Base-by-base conservation (phyloP, 2,329 filamentous ascomycete genomes). In the Xylariaceae sp. region DNA sequence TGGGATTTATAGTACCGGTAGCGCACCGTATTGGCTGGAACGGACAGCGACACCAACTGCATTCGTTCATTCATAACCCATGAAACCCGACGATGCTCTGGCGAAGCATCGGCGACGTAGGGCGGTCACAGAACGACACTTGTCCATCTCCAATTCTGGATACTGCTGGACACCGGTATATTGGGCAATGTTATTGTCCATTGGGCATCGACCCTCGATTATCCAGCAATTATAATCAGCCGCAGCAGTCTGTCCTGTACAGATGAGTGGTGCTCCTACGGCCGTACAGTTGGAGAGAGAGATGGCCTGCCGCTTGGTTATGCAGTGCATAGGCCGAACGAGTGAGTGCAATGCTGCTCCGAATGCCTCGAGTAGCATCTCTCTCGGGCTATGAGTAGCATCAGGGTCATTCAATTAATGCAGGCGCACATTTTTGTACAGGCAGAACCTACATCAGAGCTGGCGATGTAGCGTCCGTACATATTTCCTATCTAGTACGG, bases 21-120 rank as follows among this genome's bases (percentile, higher is more conserved):
- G 21, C n/a, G 21, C 40, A 48, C 32, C 15, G 50, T 44, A 51
- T 46, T 30, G 37, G 40, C 40, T 16, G 21, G 43, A 34, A 19
- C 51, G 48, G 55, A 45, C 51, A 29, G 51, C 55, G 45, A 51
- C 55, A 57, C 49, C 44, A 46, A 46, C 34, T 41, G 43, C 49
- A 37, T 47, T 42, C 21, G 15, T 42, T 42, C 18, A 49, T 37
- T 37, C 39, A 49, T 42, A 32, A 29, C 44, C 26, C 36, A 45
- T 30, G 16, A 42, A 30, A 16, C 41, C 37, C 32, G 32, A 34
- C 13, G 42, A 42, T 21, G 30, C 41, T 41, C 47, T 22, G 36
- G 34, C 22, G 34, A 22, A 2, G n/a, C 15, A 36, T 18, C 18
- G 10, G 15, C 19, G 26, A 16, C 18, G 30, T 34, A 39, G 7